Percentiles rank a stretch among this genome's conserved stretches.
phyloP scores from a whole-genome alignment of 768 basidiomycete genomes.

The Tulasnella sp. region DNA sequence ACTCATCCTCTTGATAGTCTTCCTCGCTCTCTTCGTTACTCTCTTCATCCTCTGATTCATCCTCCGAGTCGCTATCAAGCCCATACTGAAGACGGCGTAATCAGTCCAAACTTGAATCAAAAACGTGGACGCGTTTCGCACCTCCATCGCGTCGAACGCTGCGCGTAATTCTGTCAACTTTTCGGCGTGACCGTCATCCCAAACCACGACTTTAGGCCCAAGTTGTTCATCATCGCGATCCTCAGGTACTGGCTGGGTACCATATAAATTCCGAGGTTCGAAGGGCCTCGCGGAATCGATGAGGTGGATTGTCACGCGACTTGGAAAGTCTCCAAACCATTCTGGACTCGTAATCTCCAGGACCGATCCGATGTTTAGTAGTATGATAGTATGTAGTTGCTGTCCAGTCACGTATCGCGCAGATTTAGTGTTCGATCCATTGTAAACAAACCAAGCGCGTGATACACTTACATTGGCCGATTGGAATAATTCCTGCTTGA shows the following conservation, averaged over 20 bases:
- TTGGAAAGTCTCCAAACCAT: slow-evolving; percentile 66
- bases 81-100: slow-evolving; percentile 4
- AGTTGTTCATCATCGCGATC: slow-evolving; percentile 44
- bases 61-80: slow-evolving; percentile 55
- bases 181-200: slow-evolving; percentile 83
- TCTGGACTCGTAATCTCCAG: slow-evolving; percentile 64
- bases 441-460: slow-evolving; percentile 4
- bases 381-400: slow-evolving; percentile 78
- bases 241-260: slow-evolving; percentile 24
- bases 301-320: slow-evolving; percentile 68
- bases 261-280: slow-evolving; percentile 80
- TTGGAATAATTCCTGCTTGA: slow-evolving; percentile 53
- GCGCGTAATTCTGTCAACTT: slow-evolving; percentile 58
- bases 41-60: slow-evolving; percentile 44
- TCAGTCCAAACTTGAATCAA: neutral
- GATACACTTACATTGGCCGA: slow-evolving; percentile 49
- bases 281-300: slow-evolving; percentile 90
- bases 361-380: slow-evolving; percentile 86
- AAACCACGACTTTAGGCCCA: slow-evolving; percentile 50
- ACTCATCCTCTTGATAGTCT: slow-evolving; percentile 38
- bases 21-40: slow-evolving; percentile 36
- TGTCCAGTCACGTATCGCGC: slow-evolving; percentile 1
- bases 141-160: slow-evolving; percentile 78
- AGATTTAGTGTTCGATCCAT: neutral
- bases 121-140: slow-evolving; percentile 28